Evolutionary conservation across 306 rosid species (phyloP).

Genomic region (Vigna mungo): DNA sequence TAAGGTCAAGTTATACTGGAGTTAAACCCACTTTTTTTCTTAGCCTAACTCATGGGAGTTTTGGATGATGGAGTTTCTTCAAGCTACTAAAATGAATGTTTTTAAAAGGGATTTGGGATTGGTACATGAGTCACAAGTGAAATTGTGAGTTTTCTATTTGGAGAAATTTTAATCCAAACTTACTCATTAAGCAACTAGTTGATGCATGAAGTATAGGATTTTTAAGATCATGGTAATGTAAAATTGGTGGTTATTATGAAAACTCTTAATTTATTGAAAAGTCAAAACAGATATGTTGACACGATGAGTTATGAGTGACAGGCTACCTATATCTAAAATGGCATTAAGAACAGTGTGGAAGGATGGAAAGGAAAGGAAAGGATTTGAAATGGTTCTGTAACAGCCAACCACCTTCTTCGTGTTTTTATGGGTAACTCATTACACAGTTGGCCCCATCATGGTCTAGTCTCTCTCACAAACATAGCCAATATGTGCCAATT

Average conservation of each 20-base stretch:
- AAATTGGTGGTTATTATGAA: not conserved
- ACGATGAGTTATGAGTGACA: slow-evolving; percentile 45
- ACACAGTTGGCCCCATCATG: slow-evolving; percentile 46
- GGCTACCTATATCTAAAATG: slow-evolving; percentile 33
- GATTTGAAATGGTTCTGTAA: slow-evolving; percentile 33
- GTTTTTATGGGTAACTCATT: slow-evolving; percentile 47
- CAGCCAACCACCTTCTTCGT: slow-evolving; percentile 53
- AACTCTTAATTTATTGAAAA: not conserved
- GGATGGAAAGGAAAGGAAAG: slow-evolving; percentile 31
- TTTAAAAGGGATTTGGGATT: too few species aligned
- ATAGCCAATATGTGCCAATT: slow-evolving; percentile 31
- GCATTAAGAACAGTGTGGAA: slow-evolving; percentile 36
- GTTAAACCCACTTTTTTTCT: too few species aligned
- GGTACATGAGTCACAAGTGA: too few species aligned
- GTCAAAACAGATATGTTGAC: slow-evolving; percentile 35
- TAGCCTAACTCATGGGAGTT: too few species aligned
- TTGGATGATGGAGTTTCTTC: too few species aligned
- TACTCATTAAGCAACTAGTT: not conserved
- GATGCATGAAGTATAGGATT: too few species aligned
- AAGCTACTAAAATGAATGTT: too few species aligned
- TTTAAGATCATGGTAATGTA: not conserved
- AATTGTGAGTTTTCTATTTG: too few species aligned
- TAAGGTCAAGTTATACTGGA: too few species aligned
- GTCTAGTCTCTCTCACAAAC: slow-evolving; percentile 39
- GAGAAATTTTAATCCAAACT: too few species aligned